Evolutionary conservation across 257 asterid species (phyloP).

Genomic region (Cordia subcordata): DNA sequence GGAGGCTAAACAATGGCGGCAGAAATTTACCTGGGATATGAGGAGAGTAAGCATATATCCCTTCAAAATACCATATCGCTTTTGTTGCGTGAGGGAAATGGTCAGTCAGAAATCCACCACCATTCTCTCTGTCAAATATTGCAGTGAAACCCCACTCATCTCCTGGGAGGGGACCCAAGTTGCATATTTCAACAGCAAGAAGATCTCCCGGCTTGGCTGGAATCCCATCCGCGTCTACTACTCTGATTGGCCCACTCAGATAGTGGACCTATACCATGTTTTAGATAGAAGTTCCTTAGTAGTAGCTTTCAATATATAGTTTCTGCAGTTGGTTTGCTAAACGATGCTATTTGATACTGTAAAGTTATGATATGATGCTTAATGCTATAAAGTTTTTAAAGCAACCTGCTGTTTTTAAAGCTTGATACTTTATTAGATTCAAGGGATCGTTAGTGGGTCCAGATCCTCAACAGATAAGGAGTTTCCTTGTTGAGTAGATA

Average conservation of each 20-base stretch:
- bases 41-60: slow-evolving; percentile 91
- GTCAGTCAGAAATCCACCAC: slow-evolving; percentile 93
- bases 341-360: too few relatives aligned
- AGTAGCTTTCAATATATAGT: too few relatives aligned
- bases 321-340: too few relatives aligned
- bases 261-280: slow-evolving; percentile 65
- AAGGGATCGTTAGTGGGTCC: too few relatives aligned
- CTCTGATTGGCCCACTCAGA: slow-evolving; percentile 85
- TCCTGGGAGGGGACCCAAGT: slow-evolving; percentile 91
- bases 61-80: slow-evolving; percentile 95
- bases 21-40: slow-evolving; percentile 73
- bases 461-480: too few relatives aligned
- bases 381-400: too few relatives aligned
- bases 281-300: not conserved
- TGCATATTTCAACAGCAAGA: slow-evolving; percentile 80
- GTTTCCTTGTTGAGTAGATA: too few relatives aligned
- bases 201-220: slow-evolving; percentile 92
- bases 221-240: slow-evolving; percentile 55
- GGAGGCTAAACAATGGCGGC: not conserved
- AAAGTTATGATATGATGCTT: too few relatives aligned
- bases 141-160: slow-evolving; percentile 98
- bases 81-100: slow-evolving; percentile 86
- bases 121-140: slow-evolving; percentile 86
- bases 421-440: too few relatives aligned
- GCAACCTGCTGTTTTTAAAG: too few relatives aligned